phyloP scores from a whole-genome alignment of 2,329 filamentous ascomycete species.

The Fusarium hostae region DNA sequence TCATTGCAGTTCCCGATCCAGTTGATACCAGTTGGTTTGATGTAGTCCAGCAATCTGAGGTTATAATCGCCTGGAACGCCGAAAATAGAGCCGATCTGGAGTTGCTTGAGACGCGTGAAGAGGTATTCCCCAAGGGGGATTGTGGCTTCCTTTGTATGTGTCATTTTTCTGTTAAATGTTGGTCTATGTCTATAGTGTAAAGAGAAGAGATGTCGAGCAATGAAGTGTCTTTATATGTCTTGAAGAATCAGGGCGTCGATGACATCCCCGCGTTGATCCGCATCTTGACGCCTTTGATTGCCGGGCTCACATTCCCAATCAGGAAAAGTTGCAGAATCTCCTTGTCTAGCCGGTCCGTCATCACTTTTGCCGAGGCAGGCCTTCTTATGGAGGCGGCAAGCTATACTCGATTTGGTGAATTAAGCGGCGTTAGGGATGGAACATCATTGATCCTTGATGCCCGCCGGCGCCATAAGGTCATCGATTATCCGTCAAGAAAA shows the following conservation, averaged over 20 bases:
- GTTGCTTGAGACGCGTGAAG: slow-evolving; percentile 16
- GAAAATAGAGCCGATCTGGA: slow-evolving; percentile 9
- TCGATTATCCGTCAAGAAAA: fast-evolving
- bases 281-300: background rate
- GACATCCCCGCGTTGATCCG: slow-evolving; percentile 7
- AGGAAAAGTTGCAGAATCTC: background rate
- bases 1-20: slow-evolving; percentile 25
- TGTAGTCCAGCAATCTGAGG: slow-evolving; percentile 11
- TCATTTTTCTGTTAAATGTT: background rate
- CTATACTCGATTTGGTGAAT: background rate
- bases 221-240: background rate
- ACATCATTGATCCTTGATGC: background rate
- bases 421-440: background rate
- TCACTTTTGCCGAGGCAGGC: slow-evolving; percentile 1
- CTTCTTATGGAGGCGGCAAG: fast-evolving
- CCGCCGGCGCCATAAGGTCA: background rate
- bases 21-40: slow-evolving; percentile 7
- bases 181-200: background rate
- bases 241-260: background rate
- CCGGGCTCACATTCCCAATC: background rate
- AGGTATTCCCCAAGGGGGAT: slow-evolving; percentile 10
- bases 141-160: background rate
- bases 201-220: too few relatives aligned
- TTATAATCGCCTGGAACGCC: slow-evolving; percentile 21
- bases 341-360: background rate